These are phyloP conservation scores for Grigorovia humatica DNA, from an alignment of 805 yeast species.

Conservation along the genomic window DNA sequence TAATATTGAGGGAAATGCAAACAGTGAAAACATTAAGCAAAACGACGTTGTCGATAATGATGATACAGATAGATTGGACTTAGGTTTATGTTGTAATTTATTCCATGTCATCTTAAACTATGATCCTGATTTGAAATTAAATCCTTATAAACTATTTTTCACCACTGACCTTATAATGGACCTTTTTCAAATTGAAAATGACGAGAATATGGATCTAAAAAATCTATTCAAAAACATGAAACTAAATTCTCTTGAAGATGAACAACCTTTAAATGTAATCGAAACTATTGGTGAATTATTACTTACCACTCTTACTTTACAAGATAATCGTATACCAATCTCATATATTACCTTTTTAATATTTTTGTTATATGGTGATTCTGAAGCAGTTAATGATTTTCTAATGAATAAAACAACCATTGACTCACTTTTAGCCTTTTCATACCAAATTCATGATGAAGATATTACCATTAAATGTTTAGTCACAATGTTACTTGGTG, in stretches of 20 bases:
- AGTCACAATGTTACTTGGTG: conserved; percentile 60
- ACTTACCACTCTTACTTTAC: conserved; percentile 47
- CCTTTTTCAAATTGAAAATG: conserved; percentile 34
- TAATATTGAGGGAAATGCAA: not conserved
- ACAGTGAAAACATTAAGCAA: not conserved
- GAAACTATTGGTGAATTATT: conserved; percentile 73
- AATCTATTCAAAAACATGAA: conserved; percentile 38
- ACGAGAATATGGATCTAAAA: conserved; percentile 41
- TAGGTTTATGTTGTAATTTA: conserved; percentile 36
- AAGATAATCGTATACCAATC: conserved; percentile 66
- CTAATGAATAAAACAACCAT: conserved; percentile 56
- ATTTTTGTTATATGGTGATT: conserved; percentile 70
- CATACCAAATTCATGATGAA: conserved; percentile 42
- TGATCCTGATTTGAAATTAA: conserved; percentile 58
- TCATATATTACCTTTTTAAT: conserved; percentile 69
- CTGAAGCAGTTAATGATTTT: conserved; percentile 64
- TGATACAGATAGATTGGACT: conserved; percentile 21
- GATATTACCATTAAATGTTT: conserved; percentile 61
- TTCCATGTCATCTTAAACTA: conserved; percentile 65
- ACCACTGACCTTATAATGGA: conserved; percentile 56
- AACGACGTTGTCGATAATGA: conserved; percentile 1
- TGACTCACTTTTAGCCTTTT: conserved; percentile 56
- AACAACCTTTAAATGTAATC: conserved; percentile 57
- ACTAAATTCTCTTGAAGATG: conserved; percentile 29
- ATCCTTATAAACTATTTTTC: conserved; percentile 86